phyloP scores from a whole-genome alignment of 345 rosid genomes.

The Corymbia maculata region DNA sequence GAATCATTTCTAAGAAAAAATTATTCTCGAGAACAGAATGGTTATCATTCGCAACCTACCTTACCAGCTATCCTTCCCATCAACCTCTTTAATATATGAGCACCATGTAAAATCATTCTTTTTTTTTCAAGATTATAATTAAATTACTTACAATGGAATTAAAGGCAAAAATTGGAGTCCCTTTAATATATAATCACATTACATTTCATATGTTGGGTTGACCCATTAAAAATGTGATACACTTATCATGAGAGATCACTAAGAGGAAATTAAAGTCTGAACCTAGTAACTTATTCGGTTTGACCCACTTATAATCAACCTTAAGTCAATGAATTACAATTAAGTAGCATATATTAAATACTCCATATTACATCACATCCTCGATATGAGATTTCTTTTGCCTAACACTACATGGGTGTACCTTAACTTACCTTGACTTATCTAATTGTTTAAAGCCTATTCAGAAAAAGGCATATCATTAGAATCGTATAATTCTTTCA shows the following conservation, averaged over 20 bases:
- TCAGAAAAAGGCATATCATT: neutral
- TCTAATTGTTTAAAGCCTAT: neutral
- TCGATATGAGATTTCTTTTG: neutral
- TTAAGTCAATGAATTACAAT: neutral
- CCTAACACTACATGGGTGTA: neutral
- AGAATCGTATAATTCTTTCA: neutral
- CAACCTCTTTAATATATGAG: neutral
- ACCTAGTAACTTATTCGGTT: rapidly evolving
- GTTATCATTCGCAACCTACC: neutral
- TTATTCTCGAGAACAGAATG: no score
- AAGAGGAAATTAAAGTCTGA: neutral
- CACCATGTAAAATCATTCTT: neutral
- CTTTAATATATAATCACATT: neutral
- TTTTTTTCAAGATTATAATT: neutral
- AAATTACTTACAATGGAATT: neutral
- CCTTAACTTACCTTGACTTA: neutral
- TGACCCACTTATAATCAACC: neutral
- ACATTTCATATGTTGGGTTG: neutral
- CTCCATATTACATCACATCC: neutral
- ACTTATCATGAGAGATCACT: neutral
- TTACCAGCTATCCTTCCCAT: neutral
- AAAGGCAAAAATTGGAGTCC: neutral
- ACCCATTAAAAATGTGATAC: neutral
- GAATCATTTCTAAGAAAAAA: no score
- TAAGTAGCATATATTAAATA: neutral